These are phyloP conservation scores for Canavalia ensiformis DNA, from an alignment of 306 rosid species.

Conservation along the genomic window DNA sequence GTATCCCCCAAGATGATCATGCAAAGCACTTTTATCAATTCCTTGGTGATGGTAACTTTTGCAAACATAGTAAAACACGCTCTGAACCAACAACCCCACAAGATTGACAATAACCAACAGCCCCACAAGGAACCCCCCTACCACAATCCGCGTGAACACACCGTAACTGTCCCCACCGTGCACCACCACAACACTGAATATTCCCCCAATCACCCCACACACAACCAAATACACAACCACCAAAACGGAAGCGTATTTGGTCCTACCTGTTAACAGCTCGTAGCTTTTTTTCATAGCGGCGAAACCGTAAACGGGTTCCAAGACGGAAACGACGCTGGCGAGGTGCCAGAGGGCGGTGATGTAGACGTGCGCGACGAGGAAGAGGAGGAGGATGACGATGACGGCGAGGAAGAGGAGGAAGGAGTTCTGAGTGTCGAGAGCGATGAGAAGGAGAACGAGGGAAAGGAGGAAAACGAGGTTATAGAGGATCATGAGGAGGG, in stretches of 20 bases:
- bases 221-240: slow-evolving; percentile 64
- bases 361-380: slow-evolving; percentile 77
- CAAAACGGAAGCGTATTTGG: slow-evolving; percentile 60
- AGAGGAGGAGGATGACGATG: slow-evolving; percentile 53
- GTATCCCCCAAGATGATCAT: slow-evolving; percentile 95
- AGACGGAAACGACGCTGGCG: slow-evolving; percentile 91
- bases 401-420: slow-evolving; percentile 51
- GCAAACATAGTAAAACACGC: slow-evolving; percentile 94
- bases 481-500: slow-evolving; percentile 77
- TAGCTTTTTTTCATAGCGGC: slow-evolving; percentile 92
- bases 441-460: slow-evolving; percentile 61
- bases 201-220: slow-evolving; percentile 62
- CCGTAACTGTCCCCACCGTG: slow-evolving; percentile 70
- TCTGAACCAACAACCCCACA: slow-evolving; percentile 87
- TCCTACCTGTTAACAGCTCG: slow-evolving; percentile 78
- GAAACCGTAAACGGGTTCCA: slow-evolving; percentile 80
- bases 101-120: slow-evolving; percentile 87
- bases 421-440: slow-evolving; percentile 61
- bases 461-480: slow-evolving; percentile 62
- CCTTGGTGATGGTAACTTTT: slow-evolving; percentile 94
- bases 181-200: slow-evolving; percentile 79
- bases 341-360: slow-evolving; percentile 93
- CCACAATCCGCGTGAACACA: slow-evolving; percentile 73
- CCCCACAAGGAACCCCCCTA: slow-evolving; percentile 89
- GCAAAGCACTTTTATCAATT: slow-evolving; percentile 85